Base-by-base conservation (phyloP, 1,139 yeast species). In the Candida pseudoviswanathii region DNA sequence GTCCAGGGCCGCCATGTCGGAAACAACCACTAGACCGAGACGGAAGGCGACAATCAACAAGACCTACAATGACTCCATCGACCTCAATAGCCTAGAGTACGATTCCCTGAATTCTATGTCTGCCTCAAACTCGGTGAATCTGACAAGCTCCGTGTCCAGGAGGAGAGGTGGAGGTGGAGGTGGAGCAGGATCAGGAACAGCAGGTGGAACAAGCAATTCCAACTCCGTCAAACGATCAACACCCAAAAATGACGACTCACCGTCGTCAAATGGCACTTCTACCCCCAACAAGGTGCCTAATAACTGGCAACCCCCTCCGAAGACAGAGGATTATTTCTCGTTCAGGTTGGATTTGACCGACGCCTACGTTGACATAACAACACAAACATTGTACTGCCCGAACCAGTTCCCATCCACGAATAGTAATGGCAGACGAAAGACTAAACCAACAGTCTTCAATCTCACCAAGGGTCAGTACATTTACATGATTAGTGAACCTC, bases 401-500 rank as follows among this genome's bases (percentile, higher is more conserved):
- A 51, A 66, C 43, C 70, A 67, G 46, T 56, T 47, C 49, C 32
- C 54, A 54, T 22, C 53, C 27, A 41, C 49, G 43, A 49, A 54
- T 45, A 51, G 51, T 34, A 22, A 47, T 30, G 37, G 52, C n/a
- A 33, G 34, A 26, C 30, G 22, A 10, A 47, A 46, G 25, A 7
- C 42, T 8, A 40, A 45, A 6, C 27, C 43, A 21, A 55, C 55
- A 29, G 37, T 52, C 1, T 68, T 68, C 47, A 62, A 60, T 39
- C 55, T 81, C 22, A 55, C 56, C 5, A 81, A 80, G 52, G 82
- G 81, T 25, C 96, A 92, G 51, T 85, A 78, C 55, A 86, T 92
- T 4, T 92, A 89, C 64, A 84, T 94, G 82, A 78, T 91, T 26
- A 85, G 96, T 55, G 97, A 90, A 64, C 97, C 97, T 0, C 94